A percentile compares a stretch with the other conserved stretches of the same genome.
These are phyloP conservation scores for Sanghuangporus sanghuang DNA, from an alignment of 1,284 basidiomycete genomes.

Conservation along the genomic window DNA sequence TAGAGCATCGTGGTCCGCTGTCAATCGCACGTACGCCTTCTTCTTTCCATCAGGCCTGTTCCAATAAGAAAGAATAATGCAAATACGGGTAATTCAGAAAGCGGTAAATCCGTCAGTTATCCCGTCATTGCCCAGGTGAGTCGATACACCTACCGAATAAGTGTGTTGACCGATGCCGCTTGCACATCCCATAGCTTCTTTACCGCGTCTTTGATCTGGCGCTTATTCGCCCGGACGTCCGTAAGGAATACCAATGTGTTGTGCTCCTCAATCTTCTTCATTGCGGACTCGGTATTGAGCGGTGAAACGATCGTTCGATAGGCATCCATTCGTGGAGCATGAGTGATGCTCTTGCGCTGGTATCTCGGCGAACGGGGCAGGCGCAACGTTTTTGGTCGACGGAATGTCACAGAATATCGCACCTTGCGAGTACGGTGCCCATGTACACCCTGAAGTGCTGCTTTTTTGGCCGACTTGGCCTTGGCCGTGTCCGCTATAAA, in stretches of 20 bases:
- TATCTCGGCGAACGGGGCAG: conserved; percentile 87
- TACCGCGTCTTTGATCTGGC: conserved; percentile 97
- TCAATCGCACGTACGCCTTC: conserved; percentile 97
- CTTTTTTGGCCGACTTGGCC: conserved; percentile 95
- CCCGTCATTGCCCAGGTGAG: neutral
- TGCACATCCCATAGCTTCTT: conserved; percentile 99
- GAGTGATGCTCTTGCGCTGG: conserved; percentile 90
- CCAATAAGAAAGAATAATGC: too few relatives aligned
- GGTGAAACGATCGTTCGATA: conserved; percentile 92
- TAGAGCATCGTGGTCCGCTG: conserved; percentile 93
- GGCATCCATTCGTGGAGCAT: conserved; percentile 97
- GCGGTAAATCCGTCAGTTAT: neutral
- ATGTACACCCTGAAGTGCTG: conserved; percentile 84
- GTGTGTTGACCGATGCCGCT: conserved; percentile 94
- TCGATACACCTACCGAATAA: conserved; percentile 71
- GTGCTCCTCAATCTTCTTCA: conserved; percentile 99
- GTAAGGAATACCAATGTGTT: conserved; percentile 99
- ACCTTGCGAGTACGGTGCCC: conserved; percentile 79
- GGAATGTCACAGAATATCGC: conserved; percentile 88
- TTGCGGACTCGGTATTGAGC: conserved; percentile 81
- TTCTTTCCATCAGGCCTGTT: conserved; percentile 96
- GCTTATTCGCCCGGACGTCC: conserved; percentile 94
- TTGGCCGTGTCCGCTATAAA: conserved; percentile 53
- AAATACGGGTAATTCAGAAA: neutral
- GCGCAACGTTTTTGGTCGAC: conserved; percentile 92